phyloP scores from a whole-genome alignment of 2,329 filamentous ascomycete genomes.

The Cladophialophora chaetospira region DNA sequence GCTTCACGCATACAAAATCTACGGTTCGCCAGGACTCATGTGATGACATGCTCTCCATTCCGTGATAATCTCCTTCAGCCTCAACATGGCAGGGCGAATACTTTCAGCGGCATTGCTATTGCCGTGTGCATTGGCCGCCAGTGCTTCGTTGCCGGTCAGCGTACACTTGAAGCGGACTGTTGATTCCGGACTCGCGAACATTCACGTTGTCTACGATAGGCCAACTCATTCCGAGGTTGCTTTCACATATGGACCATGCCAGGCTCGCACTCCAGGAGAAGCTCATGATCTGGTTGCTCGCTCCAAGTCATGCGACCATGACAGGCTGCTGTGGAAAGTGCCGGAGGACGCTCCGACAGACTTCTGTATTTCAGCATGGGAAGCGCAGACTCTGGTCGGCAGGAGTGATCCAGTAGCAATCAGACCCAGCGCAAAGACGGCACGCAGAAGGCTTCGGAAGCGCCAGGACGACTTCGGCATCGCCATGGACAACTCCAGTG shows the following conservation, averaged over 20 bases:
- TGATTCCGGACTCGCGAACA: conserved; percentile 23
- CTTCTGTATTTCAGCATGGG: conserved; percentile 22
- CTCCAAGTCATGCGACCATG: conserved; percentile 18
- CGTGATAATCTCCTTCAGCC: background rate
- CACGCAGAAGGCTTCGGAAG: conserved; percentile 20
- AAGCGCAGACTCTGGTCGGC: conserved; percentile 19
- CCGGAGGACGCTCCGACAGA: conserved; percentile 18
- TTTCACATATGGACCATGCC: conserved; percentile 23
- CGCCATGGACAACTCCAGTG: conserved; percentile 36
- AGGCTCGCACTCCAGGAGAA: conserved; percentile 18
- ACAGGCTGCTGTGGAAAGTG: conserved; percentile 22
- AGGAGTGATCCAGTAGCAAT: conserved; percentile 23
- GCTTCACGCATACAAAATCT: conserved; percentile 4
- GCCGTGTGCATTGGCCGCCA: conserved; percentile 12
- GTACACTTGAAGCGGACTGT: conserved; percentile 23
- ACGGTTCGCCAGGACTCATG: background rate
- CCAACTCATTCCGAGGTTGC: conserved; percentile 10
- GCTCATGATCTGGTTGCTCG: conserved; percentile 22
- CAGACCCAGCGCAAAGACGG: conserved; percentile 9
- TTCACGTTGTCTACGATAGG: conserved; percentile 17
- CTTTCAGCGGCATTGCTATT: conserved; percentile 5
- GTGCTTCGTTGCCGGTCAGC: conserved; percentile 12
- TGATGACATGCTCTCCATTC: background rate
- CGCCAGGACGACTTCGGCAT: conserved; percentile 22
- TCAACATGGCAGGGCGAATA: conserved; percentile 11